phyloP scores from a whole-genome alignment of 2,329 filamentous ascomycete genomes.

The Chalaropsis ovoidea region DNA sequence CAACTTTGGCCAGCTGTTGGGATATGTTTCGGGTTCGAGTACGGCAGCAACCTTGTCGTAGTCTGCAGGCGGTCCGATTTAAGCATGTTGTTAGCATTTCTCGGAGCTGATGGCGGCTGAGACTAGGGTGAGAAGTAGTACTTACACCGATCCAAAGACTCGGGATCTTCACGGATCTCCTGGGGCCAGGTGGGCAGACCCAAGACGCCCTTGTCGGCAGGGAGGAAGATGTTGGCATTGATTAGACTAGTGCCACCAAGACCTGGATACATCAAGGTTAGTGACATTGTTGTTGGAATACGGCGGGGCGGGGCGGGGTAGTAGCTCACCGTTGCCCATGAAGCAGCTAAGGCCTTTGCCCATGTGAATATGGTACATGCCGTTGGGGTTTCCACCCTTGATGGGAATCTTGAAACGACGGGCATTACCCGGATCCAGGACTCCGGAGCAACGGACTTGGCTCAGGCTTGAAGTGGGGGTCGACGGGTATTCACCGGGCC shows the following conservation, averaged over 20 bases:
- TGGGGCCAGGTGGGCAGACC: conserved; percentile 48
- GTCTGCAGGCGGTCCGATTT: conserved; percentile 35
- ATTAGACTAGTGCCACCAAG: conserved; percentile 57
- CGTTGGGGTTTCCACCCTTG: conserved; percentile 45
- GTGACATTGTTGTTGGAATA: background rate
- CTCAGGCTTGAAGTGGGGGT: conserved; percentile 38
- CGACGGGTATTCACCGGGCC: conserved; percentile 55
- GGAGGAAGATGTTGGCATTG: conserved; percentile 57
- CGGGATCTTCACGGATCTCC: conserved; percentile 41
- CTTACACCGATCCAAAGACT: conserved; percentile 42
- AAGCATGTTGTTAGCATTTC: background rate
- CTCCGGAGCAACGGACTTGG: conserved; percentile 49
- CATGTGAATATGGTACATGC: conserved; percentile 53
- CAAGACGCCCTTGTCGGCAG: conserved; percentile 47
- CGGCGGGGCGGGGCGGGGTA: background rate
- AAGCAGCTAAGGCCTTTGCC: conserved; percentile 55
- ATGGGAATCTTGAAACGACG: conserved; percentile 34
- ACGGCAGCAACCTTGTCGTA: conserved; percentile 47
- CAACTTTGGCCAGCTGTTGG: conserved; percentile 46
- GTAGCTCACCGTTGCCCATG: conserved; percentile 44
- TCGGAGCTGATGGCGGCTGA: conserved; percentile 4
- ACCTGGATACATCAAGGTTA: conserved; percentile 32
- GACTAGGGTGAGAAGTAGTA: conserved; percentile 1
- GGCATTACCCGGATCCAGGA: conserved; percentile 38
- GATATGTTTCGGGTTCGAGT: conserved; percentile 50